Evolutionary conservation across 1,284 basidiomycete genomes (phyloP).

Genomic region (Marasmius oreades): DNA sequence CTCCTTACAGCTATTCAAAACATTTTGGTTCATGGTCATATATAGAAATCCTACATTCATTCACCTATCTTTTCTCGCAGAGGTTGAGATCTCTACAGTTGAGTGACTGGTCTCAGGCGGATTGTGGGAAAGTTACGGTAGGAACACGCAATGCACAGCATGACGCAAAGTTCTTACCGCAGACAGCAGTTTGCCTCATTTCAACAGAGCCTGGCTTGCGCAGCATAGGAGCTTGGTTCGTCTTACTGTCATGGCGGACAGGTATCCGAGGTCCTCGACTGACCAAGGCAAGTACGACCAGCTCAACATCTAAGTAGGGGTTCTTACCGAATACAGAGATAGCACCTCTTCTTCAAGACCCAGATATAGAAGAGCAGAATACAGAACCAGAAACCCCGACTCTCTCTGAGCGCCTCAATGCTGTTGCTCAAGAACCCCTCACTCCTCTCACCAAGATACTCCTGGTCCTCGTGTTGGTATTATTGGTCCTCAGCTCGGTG

Average conservation of each 20-base stretch:
- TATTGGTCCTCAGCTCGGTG: constrained; percentile 77
- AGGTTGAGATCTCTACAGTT: no score
- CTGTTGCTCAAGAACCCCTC: constrained; percentile 68
- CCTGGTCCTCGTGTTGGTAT: constrained; percentile 67
- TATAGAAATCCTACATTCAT: no score
- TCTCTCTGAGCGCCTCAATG: constrained; percentile 49
- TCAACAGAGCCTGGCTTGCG: background rate
- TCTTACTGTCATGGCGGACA: constrained; percentile 14
- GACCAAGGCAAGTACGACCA: constrained; percentile 38
- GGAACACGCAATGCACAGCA: no score
- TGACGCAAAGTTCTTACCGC: no score
- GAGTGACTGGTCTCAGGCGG: no score
- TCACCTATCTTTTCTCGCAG: no score
- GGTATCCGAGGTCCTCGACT: constrained; percentile 24
- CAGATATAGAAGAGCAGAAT: constrained; percentile 28
- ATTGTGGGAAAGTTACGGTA: background rate
- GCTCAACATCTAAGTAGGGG: background rate
- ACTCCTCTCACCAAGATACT: constrained; percentile 86
- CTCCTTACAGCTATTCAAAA: no score
- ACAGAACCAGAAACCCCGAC: constrained; percentile 26
- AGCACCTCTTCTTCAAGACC: constrained; percentile 49
- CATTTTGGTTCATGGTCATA: no score
- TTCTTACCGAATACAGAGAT: constrained; percentile 37
- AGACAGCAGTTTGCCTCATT: background rate
- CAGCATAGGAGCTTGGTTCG: background rate